These are phyloP conservation scores for Pichia cabralensis DNA, from an alignment of 805 yeast species.

Conservation along the genomic window DNA sequence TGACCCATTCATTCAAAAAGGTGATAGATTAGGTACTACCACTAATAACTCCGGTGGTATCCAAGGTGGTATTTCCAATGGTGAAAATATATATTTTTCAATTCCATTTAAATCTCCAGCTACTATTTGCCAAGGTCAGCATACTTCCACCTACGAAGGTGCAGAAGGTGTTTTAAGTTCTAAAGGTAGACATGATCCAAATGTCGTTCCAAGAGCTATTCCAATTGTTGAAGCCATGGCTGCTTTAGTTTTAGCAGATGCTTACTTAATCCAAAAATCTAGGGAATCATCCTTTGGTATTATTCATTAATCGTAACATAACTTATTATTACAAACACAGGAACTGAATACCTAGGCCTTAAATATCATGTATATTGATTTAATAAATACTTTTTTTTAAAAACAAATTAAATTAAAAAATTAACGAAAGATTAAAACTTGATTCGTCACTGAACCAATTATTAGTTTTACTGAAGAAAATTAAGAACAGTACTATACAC, in stretches of 20 bases:
- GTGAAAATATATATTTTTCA: constrained; percentile 88
- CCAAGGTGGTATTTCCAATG: constrained; percentile 97
- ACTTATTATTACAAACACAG: no score
- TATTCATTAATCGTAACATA: constrained; percentile 13
- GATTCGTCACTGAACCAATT: no score
- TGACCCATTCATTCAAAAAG: constrained; percentile 64
- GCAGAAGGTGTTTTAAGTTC: constrained; percentile 82
- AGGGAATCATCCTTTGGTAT: constrained; percentile 48
- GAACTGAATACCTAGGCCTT: no score
- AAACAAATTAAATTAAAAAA: no score
- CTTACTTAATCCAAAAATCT: constrained; percentile 73
- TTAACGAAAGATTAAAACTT: no score
- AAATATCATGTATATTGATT: no score
- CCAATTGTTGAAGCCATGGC: constrained; percentile 99
- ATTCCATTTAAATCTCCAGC: constrained; percentile 98
- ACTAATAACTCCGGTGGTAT: constrained; percentile 95
- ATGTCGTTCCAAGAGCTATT: constrained; percentile 96
- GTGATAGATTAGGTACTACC: constrained; percentile 64
- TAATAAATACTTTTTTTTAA: no score
- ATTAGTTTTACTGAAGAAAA: no score
- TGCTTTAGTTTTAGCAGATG: constrained; percentile 86
- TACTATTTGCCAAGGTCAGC: constrained; percentile 88
- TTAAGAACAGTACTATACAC: no score
- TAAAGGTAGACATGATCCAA: constrained; percentile 97
- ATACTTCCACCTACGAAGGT: constrained; percentile 84